Conservation (phyloP, 352 stramenopile species). For the Pythium brachiatum region DNA sequence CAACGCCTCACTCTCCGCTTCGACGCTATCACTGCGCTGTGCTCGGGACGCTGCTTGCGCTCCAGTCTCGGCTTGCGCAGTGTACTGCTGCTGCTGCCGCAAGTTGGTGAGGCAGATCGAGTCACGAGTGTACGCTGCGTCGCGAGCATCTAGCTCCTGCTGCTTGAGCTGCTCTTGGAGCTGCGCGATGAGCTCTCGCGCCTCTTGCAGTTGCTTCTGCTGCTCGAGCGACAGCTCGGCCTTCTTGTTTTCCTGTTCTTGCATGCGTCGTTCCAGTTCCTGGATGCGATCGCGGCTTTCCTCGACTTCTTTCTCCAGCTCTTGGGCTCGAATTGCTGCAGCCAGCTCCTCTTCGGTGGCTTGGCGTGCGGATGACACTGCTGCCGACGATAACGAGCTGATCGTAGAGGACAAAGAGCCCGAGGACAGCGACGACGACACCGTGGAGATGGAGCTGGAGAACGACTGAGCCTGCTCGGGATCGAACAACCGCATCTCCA, state of each 20-base stretch:
- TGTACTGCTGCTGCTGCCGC: slow-evolving; percentile 17
- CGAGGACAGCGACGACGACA: slow-evolving; percentile 21
- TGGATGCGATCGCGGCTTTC: slow-evolving; percentile 57
- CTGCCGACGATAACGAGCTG: slow-evolving; percentile 6
- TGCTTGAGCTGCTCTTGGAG: slow-evolving; percentile 57
- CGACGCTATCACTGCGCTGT: slow-evolving; percentile 17
- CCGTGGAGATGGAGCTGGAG: slow-evolving; percentile 18
- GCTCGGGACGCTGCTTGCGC: slow-evolving; percentile 4
- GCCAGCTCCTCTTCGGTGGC: slow-evolving; percentile 62
- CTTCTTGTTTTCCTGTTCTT: slow-evolving; percentile 52
- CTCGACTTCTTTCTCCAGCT: slow-evolving; percentile 73
- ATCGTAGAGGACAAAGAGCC: slow-evolving; percentile 16
- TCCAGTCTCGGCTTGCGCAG: background rate
- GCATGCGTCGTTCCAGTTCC: slow-evolving; percentile 53
- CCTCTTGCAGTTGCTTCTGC: slow-evolving; percentile 55
- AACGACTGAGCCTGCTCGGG: slow-evolving; percentile 17
- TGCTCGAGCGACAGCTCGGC: slow-evolving; percentile 56
- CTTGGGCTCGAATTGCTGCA: slow-evolving; percentile 46
- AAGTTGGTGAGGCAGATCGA: slow-evolving; percentile 57
- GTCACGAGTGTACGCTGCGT: slow-evolving; percentile 50
- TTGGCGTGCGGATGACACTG: background rate
- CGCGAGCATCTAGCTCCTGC: slow-evolving; percentile 50
- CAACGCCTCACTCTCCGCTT: slow-evolving; percentile 51
- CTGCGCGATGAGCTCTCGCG: slow-evolving; percentile 47
- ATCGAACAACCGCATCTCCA: slow-evolving; percentile 15